Evolutionary conservation across 2,329 filamentous ascomycete species (phyloP).

Genomic region (Nemania diffusa): DNA sequence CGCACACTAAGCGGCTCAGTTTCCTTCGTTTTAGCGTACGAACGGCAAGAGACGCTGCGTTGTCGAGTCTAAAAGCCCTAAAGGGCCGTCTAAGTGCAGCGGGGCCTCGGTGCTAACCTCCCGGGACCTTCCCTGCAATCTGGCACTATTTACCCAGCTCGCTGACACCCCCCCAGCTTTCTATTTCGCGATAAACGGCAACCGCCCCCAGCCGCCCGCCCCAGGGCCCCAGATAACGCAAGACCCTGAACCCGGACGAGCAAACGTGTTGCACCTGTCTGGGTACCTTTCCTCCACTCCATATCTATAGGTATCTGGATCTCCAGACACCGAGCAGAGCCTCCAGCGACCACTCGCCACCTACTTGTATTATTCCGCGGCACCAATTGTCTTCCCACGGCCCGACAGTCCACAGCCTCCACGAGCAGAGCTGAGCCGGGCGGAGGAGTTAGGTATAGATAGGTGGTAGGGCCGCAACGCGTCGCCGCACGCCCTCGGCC

Average conservation of each 20-base stretch:
- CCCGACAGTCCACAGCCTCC: too few species aligned
- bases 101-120: background rate
- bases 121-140: background rate
- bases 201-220: background rate
- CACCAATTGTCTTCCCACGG: background rate
- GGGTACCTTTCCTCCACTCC: background rate
- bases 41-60: background rate
- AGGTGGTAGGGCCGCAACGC: slow-evolving; percentile 22
- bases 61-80: background rate
- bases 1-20: background rate
- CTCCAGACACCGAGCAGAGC: background rate
- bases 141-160: background rate
- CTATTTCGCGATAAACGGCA: background rate
- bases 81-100: background rate
- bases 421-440: background rate
- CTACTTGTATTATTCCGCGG: background rate
- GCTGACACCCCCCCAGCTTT: background rate
- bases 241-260: background rate
- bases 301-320: background rate
- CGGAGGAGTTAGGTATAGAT: background rate
- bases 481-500: slow-evolving; percentile 25
- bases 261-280: background rate
- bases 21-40: background rate
- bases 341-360: background rate
- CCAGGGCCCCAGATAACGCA: background rate